Evolutionary conservation across 1,284 basidiomycete genomes (phyloP).

Genomic region (Leccinum ponderosum): DNA sequence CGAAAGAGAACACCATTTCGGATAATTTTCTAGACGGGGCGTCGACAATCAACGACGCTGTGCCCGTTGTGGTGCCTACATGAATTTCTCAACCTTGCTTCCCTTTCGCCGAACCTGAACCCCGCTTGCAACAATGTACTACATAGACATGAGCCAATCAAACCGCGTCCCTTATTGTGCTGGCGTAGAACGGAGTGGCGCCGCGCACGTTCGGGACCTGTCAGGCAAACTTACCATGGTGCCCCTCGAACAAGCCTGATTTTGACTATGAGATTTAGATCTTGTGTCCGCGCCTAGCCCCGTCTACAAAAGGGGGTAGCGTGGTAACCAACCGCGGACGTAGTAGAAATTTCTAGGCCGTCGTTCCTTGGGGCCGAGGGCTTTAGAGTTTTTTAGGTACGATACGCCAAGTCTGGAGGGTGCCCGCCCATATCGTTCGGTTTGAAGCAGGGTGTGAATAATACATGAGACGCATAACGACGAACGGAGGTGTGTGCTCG

Average conservation of each 20-base stretch:
- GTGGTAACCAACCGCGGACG: constrained; percentile 26
- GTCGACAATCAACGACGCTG: constrained; percentile 2
- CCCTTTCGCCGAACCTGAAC: constrained; percentile 7
- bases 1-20: not conserved
- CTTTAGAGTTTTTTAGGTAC: constrained; percentile 10
- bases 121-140: constrained; percentile 13
- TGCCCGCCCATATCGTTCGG: not conserved
- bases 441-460: constrained; percentile 10
- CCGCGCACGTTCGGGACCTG: constrained; percentile 8
- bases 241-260: constrained; percentile 25
- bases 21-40: constrained; percentile 4
- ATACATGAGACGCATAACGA: not conserved
- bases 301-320: constrained; percentile 20
- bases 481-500: not conserved
- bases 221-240: constrained; percentile 7
- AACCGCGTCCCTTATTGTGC: constrained; percentile 5
- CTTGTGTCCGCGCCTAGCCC: constrained; percentile 9
- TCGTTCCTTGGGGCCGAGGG: constrained; percentile 31
- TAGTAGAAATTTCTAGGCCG: constrained; percentile 6
- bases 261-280: constrained; percentile 27
- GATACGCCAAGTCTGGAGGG: constrained; percentile 5
- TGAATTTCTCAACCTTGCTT: constrained; percentile 1
- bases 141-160: constrained; percentile 13
- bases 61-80: not conserved
- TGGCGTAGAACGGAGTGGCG: constrained; percentile 3